These are phyloP conservation scores for Anthoceros angustus DNA, from an alignment of 225 moss, liverwort and hornwort genomes.

Conservation along the genomic window DNA sequence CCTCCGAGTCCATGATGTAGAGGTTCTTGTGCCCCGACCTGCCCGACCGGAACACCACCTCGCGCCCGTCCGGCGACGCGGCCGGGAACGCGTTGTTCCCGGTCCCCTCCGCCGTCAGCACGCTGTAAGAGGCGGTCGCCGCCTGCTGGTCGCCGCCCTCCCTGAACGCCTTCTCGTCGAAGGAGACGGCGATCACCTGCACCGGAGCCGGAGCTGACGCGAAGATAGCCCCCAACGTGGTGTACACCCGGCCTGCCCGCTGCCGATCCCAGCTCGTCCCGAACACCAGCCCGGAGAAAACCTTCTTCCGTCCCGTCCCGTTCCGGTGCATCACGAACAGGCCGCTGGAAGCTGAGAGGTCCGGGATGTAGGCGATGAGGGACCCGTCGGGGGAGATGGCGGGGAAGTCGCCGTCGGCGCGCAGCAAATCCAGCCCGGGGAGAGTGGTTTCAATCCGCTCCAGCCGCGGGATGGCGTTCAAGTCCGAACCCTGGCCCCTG, in stretches of 20 bases:
- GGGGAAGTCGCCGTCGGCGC: constrained; percentile 44
- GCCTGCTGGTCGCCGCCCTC: constrained; percentile 21
- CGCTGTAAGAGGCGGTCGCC: constrained; percentile 9
- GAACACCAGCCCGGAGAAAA: constrained; percentile 18
- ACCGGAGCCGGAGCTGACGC: constrained; percentile 11
- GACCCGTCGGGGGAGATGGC: constrained; percentile 51
- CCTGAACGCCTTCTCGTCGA: constrained; percentile 21
- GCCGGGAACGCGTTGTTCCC: constrained; percentile 66
- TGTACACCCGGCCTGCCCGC: constrained; percentile 31
- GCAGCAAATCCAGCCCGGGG: constrained; percentile 25
- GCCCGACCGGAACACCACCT: constrained; percentile 62
- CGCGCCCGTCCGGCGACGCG: constrained; percentile 64
- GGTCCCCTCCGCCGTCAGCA: constrained; percentile 32
- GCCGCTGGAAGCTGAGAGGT: neutral
- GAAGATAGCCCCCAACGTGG: constrained; percentile 22
- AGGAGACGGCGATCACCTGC: constrained; percentile 32
- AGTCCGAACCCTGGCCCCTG: constrained; percentile 21
- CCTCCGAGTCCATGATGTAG: constrained; percentile 69
- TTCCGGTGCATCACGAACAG: constrained; percentile 36
- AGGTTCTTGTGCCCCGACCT: constrained; percentile 58
- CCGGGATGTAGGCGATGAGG: constrained; percentile 23
- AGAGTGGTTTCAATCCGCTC: constrained; percentile 38
- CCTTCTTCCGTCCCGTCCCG: constrained; percentile 28
- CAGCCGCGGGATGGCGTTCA: constrained; percentile 16
- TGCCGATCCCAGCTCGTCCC: constrained; percentile 41